Base-by-base conservation (phyloP, 2,329 filamentous ascomycete species). In the Penicillium concentricum region DNA sequence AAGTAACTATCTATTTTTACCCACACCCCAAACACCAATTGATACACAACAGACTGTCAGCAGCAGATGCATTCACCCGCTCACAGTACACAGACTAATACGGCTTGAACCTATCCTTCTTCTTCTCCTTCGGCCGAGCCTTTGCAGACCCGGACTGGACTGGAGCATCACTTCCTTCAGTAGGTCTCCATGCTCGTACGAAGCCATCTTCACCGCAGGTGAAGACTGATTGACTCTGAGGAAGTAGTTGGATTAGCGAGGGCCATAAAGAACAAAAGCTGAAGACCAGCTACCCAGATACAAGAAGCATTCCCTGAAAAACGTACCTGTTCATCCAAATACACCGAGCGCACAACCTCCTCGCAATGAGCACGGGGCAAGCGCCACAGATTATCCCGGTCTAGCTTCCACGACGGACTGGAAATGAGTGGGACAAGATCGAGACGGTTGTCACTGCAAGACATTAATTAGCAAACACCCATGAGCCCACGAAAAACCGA, bases 351-450 rank as follows among this genome's bases (percentile, higher is more conserved):
- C 13, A 80, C 76, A 38, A 81, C 69, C 54, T 81, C 78, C 54
- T 77, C 76, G 5, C 78, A 77, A 64, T 81, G 79, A n/a, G 75
- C 77, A 39, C 73, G 75, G n/a, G 76, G 72, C 37, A 79, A 66
- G 26, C 72, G 73, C 69, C 78, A 75, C 22, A 73, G 62, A 46
- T 72, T 75, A 37, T 70, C 66, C 46, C 69, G 67, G 61, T 77
- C 72, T 45, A 79, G 72, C 34, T 69, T 68, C 72, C 78, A 77
- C 20, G 69, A 64, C 13, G 72, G 72, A 9, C 60, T 65, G 0
- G 69, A 63, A 18, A 67, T 59, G 16, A 79, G 67, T 26, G 75
- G 76, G 22, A 79, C 65, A 38, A 81, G 62, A 58, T 80, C 77
- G 12, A 81, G 64, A n/a, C 69, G 69, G 58, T 72, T 67, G 28